Conservation (phyloP, 371 early-diverging fungal genomes). For the Mortierella sp. region DNA sequence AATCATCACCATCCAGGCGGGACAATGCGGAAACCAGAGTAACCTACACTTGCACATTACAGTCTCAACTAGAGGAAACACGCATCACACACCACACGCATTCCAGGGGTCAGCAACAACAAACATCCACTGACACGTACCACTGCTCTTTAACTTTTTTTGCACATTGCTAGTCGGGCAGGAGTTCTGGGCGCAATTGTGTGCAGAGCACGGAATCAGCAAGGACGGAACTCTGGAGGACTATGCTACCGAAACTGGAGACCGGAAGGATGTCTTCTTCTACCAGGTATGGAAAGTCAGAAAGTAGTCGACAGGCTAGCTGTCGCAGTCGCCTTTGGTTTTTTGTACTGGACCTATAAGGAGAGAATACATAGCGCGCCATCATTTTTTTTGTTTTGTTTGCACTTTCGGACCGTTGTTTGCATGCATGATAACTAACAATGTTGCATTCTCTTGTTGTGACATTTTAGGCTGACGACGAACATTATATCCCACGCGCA, state of each 20-base stretch:
- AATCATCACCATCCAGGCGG: slow-evolving; percentile 95
- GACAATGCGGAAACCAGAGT: slow-evolving; percentile 99
- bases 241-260: slow-evolving; percentile 90
- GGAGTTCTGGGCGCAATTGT: slow-evolving; percentile 94
- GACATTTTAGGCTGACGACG: slow-evolving; percentile 85
- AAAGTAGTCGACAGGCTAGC: no score
- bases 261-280: slow-evolving; percentile 99
- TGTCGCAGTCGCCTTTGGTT: no score
- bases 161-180: slow-evolving; percentile 77
- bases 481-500: slow-evolving; percentile 94
- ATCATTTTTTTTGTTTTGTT: background rate
- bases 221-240: slow-evolving; percentile 88
- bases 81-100: background rate
- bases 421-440: background rate
- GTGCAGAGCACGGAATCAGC: slow-evolving; percentile 92
- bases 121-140: background rate
- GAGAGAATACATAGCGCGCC: background rate
- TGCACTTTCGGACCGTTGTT: no score
- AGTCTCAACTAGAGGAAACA: background rate
- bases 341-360: no score
- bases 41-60: slow-evolving; percentile 32
- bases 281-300: slow-evolving; percentile 83
- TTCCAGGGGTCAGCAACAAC: background rate
- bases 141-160: background rate
- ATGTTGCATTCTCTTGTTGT: background rate